Conservation (phyloP, 2,329 filamentous ascomycete genomes). For the Botrytis cinerea region DNA sequence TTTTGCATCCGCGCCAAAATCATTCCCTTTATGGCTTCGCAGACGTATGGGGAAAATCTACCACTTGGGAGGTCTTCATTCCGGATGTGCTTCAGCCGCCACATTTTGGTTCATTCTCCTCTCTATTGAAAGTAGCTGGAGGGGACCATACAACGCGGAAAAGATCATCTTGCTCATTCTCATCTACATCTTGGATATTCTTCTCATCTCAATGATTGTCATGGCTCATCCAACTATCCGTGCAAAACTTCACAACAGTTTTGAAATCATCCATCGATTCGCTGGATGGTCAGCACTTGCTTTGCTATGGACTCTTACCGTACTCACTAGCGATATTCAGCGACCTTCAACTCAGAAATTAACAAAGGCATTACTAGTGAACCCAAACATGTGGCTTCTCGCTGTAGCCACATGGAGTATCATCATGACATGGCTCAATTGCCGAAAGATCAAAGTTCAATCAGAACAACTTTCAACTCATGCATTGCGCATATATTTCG, state of each 20-base stretch:
- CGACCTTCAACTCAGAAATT: slow-evolving; percentile 40
- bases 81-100: slow-evolving; percentile 51
- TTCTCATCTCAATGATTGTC: slow-evolving; percentile 60
- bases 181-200: slow-evolving; percentile 57
- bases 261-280: slow-evolving; percentile 72
- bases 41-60: slow-evolving; percentile 52
- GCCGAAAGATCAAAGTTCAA: slow-evolving; percentile 67
- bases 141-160: slow-evolving; percentile 43
- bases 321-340: slow-evolving; percentile 55
- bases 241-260: slow-evolving; percentile 63
- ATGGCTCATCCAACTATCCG: slow-evolving; percentile 67
- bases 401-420: slow-evolving; percentile 63
- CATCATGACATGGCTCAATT: slow-evolving; percentile 70
- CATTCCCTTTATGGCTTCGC: slow-evolving; percentile 51
- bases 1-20: slow-evolving; percentile 49
- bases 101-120: slow-evolving; percentile 50
- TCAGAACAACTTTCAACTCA: slow-evolving; percentile 70
- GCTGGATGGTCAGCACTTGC: slow-evolving; percentile 68
- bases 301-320: slow-evolving; percentile 64
- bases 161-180: slow-evolving; percentile 50
- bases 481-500: slow-evolving; percentile 70
- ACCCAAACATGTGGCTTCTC: slow-evolving; percentile 68
- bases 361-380: slow-evolving; percentile 45
- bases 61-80: slow-evolving; percentile 56
- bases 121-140: slow-evolving; percentile 41